A percentile compares a stretch with the other conserved stretches of the same genome.
phyloP scores from a whole-genome alignment of 768 basidiomycete species.

The Sporobolomyces phaffii region DNA sequence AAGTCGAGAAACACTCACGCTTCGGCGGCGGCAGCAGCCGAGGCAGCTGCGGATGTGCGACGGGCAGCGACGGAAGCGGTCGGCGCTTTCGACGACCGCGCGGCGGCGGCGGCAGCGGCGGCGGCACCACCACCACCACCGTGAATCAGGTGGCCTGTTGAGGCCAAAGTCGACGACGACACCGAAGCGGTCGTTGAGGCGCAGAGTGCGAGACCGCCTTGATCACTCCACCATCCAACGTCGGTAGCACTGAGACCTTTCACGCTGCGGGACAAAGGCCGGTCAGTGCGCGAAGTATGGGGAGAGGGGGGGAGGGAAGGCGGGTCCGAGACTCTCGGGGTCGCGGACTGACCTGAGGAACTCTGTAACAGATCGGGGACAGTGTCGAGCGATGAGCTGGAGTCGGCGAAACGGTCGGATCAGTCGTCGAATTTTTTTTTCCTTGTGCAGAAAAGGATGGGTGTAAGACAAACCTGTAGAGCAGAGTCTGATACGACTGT shows the following conservation, averaged over 20 bases:
- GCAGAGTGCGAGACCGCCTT: constrained; percentile 11
- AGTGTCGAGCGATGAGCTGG: constrained; percentile 16
- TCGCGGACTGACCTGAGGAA: constrained; percentile 8
- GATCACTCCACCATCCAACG: constrained; percentile 3
- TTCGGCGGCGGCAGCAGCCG: constrained; percentile 1
- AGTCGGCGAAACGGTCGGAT: background rate
- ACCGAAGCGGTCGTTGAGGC: background rate
- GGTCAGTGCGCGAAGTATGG: background rate
- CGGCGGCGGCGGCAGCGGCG: background rate
- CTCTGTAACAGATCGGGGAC: constrained; percentile 5
- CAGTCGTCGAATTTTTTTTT: too few relatives aligned
- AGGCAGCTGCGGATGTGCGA: background rate
- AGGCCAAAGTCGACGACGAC: background rate
- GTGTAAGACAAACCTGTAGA: background rate
- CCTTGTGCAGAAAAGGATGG: background rate
- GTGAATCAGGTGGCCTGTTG: too few relatives aligned
- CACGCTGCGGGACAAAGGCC: constrained; percentile 1
- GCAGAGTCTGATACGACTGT: constrained; percentile 15
- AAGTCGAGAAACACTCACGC: background rate
- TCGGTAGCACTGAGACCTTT: constrained; percentile 4
- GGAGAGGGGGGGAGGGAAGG: background rate
- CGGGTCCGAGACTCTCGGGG: too few relatives aligned
- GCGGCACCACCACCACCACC: background rate
- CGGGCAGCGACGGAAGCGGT: background rate
- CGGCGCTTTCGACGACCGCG: background rate